Base-by-base conservation (phyloP, 208 protist species). In the Trypanosoma mega region DNA sequence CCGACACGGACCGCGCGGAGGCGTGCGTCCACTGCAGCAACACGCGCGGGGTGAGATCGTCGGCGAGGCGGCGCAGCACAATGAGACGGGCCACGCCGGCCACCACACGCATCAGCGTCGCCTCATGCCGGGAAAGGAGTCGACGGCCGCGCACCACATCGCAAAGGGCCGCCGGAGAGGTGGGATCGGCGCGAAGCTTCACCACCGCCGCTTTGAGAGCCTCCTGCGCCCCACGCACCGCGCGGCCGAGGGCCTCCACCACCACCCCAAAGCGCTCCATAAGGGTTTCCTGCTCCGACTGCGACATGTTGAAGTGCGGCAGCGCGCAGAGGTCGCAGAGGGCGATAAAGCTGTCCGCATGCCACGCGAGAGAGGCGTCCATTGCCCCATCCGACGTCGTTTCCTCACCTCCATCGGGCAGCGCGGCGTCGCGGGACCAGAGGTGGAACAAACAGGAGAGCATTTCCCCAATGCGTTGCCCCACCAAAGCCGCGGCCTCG, bases 301-400 rank as follows among this genome's bases (percentile, higher is more conserved):
- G 75, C 0, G 82, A 66, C 26, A 92, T 39, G 37, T 58, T 63
- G 56, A 76, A 84, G 48, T 72, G 61, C 7, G 63, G 62, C 14
- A 94, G 59, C 14, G 78, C 74, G 1, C 72, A 67, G 9, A 94
- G 24, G 65, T 94, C 88, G 53, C 77, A 87, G 3, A 94, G 59
- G 44, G 68, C 65, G 9, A 82, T 41, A 53, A 92, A 79, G 24
- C 62, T 73, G n/a, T 74, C 72, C 12, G 24, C 46, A 39, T 48
- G 46, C 33, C 73, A 30, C 12, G 12, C 26, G 71, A 49, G n/a
- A 26, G 34, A 3, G 36, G 43, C 39, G 58, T 21, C 47, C 2
- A n/a, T n/a, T n/a, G n/a, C n/a, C n/a, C n/a, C n/a, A n/a, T n/a
- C n/a, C n/a, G n/a, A n/a, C n/a, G n/a, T n/a, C n/a, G n/a, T n/a